Conservation (phyloP, 768 basidiomycete species). For the Thelephora ganbajun region DNA sequence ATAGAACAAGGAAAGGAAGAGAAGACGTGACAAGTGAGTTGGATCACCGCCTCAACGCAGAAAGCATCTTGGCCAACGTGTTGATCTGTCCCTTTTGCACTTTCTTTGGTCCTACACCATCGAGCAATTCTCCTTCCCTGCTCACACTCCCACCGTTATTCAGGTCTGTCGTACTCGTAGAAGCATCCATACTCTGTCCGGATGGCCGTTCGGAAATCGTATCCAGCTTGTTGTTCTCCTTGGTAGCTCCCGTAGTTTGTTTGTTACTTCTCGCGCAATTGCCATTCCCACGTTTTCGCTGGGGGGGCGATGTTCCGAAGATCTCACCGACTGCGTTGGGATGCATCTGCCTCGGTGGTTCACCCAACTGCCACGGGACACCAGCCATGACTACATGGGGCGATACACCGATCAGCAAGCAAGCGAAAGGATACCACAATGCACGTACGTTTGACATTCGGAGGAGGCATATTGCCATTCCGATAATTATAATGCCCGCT, state of each 20-base stretch:
- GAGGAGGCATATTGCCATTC: conserved; percentile 12
- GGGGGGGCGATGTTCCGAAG: conserved; percentile 39
- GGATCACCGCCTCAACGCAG: conserved; percentile 49
- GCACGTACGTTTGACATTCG: conserved; percentile 72
- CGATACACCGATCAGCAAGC: conserved; percentile 3
- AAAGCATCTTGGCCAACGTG: conserved; percentile 85
- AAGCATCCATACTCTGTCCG: conserved; percentile 41
- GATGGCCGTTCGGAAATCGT: conserved; percentile 63
- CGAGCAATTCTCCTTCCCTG: conserved; percentile 18
- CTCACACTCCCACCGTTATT: conserved; percentile 18
- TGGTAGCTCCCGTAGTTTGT: conserved; percentile 12
- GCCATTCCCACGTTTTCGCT: conserved; percentile 51
- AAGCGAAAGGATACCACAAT: conserved; percentile 1
- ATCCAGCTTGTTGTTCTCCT: conserved; percentile 57
- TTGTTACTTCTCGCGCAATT: no score
- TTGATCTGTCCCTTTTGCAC: conserved; percentile 77
- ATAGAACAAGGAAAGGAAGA: neutral
- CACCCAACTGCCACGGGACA: conserved; percentile 60
- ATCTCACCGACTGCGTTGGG: conserved; percentile 47
- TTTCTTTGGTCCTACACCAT: conserved; percentile 48
- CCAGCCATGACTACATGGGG: conserved; percentile 49
- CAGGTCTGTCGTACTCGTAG: conserved; percentile 66
- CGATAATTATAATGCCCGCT: conserved; percentile 8
- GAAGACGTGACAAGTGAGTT: conserved; percentile 1
- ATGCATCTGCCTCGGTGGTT: conserved; percentile 55